These are phyloP conservation scores for Penicillium sp. DNA, from an alignment of 2,329 filamentous ascomycete genomes.

Conservation along the genomic window DNA sequence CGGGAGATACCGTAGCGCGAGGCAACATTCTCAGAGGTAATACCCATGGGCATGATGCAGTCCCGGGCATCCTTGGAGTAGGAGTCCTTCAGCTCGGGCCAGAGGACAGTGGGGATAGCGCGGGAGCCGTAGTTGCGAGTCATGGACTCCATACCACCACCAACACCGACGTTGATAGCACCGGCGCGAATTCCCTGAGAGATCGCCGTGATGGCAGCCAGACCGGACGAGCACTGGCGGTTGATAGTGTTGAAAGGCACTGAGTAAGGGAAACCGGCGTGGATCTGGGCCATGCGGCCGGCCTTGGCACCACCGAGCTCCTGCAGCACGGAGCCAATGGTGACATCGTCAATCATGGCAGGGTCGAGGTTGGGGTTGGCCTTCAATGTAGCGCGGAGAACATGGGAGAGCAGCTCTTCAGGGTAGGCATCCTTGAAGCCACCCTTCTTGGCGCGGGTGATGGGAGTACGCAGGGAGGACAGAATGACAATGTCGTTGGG, in stretches of 20 bases:
- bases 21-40: slow-evolving; percentile 88
- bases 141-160: slow-evolving; percentile 95
- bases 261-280: slow-evolving; percentile 73
- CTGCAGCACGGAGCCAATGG: slow-evolving; percentile 84
- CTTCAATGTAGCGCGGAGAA: slow-evolving; percentile 68
- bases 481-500: slow-evolving; percentile 85
- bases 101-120: slow-evolving; percentile 82
- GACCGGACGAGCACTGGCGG: slow-evolving; percentile 77
- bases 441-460: slow-evolving; percentile 82
- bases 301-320: slow-evolving; percentile 91
- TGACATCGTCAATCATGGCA: slow-evolving; percentile 73
- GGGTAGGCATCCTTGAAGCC: slow-evolving; percentile 85
- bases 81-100: slow-evolving; percentile 71
- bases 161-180: slow-evolving; percentile 73
- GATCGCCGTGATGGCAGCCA: slow-evolving; percentile 75
- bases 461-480: slow-evolving; percentile 84
- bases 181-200: slow-evolving; percentile 76
- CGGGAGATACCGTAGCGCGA: slow-evolving; percentile 72
- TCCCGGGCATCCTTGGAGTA: slow-evolving; percentile 71
- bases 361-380: slow-evolving; percentile 74
- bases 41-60: slow-evolving; percentile 92
- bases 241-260: slow-evolving; percentile 86
- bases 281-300: slow-evolving; percentile 85
- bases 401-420: slow-evolving; percentile 75
- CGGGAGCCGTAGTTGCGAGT: slow-evolving; percentile 82